Conservation (phyloP, 2,329 filamentous ascomycete species). For the Penicillium sp. region DNA sequence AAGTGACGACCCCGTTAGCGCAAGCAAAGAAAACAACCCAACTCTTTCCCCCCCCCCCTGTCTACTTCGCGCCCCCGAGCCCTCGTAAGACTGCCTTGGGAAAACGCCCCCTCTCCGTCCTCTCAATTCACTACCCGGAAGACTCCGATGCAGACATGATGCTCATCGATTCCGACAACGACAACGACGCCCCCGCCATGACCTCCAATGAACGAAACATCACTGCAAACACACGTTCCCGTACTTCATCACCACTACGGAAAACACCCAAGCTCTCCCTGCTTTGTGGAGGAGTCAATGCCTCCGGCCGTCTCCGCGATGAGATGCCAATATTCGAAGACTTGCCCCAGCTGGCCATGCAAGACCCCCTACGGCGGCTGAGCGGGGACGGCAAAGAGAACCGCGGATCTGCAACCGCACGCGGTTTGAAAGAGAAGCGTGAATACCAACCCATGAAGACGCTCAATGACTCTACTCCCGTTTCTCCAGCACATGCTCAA, state of each 20-base stretch:
- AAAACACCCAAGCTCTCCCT: constrained; percentile 40
- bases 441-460: constrained; percentile 8
- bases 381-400: constrained; percentile 27
- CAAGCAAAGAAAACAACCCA: constrained; percentile 53
- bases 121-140: constrained; percentile 33
- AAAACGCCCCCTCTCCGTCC: constrained; percentile 47
- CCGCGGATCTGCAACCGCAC: constrained; percentile 8
- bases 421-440: constrained; percentile 16
- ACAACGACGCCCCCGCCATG: constrained; percentile 26
- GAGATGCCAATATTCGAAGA: constrained; percentile 38
- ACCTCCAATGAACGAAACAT: constrained; percentile 45
- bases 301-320: constrained; percentile 26
- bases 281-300: constrained; percentile 25
- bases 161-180: constrained; percentile 30
- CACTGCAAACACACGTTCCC: constrained; percentile 33
- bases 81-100: constrained; percentile 38
- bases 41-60: constrained; percentile 41
- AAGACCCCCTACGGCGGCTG: constrained; percentile 15
- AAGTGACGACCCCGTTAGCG: constrained; percentile 29
- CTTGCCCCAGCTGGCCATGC: constrained; percentile 18
- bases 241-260: constrained; percentile 28
- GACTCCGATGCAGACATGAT: constrained; percentile 36
- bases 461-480: neutral
- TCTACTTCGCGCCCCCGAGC: constrained; percentile 37
- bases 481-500: neutral